Conservation (phyloP, 2,329 filamentous ascomycete species). For the Microdochium nivale region DNA sequence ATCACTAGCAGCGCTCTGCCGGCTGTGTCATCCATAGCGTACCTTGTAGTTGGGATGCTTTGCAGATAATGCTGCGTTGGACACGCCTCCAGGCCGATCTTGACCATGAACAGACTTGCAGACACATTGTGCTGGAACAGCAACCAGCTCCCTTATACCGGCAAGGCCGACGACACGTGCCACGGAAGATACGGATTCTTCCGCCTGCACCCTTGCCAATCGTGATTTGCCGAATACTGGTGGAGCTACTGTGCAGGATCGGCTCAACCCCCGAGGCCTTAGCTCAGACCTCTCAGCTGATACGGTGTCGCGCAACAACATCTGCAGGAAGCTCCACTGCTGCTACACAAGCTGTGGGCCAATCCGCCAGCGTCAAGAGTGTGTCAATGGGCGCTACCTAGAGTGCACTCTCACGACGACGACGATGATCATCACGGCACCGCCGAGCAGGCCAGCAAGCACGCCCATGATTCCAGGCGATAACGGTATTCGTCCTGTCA, state of each 20-base stretch:
- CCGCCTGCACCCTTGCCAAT: too few species aligned
- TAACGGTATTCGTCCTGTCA: conserved; percentile 37
- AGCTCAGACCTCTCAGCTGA: neutral
- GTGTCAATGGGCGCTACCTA: neutral
- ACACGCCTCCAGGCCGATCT: too few species aligned
- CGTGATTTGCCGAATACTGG: too few species aligned
- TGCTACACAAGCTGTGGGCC: neutral
- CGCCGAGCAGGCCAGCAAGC: conserved; percentile 36
- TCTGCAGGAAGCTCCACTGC: neutral
- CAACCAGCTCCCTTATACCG: too few species aligned
- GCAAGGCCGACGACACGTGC: too few species aligned
- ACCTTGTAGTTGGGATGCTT: too few species aligned
- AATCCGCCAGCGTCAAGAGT: neutral
- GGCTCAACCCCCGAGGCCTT: neutral
- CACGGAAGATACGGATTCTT: too few species aligned
- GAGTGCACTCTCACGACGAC: conserved; percentile 26
- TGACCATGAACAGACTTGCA: too few species aligned
- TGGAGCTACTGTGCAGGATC: neutral
- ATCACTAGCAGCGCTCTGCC: too few species aligned
- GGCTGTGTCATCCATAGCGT: too few species aligned
- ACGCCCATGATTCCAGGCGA: conserved; percentile 37
- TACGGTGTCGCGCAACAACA: neutral
- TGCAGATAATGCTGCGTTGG: too few species aligned
- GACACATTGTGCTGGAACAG: too few species aligned
- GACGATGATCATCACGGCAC: conserved; percentile 40